A percentile compares a stretch with the other conserved stretches of the same genome.
Conservation (phyloP, 2,329 filamentous ascomycete species). For the Trichoderma sp. region DNA sequence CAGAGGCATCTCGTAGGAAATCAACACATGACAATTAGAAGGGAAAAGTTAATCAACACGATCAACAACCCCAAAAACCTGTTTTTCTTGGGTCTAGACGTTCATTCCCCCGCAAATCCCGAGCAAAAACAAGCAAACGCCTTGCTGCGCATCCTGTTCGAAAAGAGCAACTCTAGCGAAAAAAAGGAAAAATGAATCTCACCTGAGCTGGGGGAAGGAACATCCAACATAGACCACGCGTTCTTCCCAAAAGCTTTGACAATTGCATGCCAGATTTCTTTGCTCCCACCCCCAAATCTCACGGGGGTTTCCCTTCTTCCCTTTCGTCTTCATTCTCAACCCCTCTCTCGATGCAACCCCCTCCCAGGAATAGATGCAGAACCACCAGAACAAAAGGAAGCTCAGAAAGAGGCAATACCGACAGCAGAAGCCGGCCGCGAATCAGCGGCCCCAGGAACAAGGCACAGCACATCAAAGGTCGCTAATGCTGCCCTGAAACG, state of each 20-base stretch:
- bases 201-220: neutral
- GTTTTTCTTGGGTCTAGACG: neutral
- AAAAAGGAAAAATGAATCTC: neutral
- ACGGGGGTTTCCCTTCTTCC: neutral
- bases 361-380: neutral
- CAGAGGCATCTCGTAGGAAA: neutral
- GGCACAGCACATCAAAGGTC: neutral
- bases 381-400: neutral
- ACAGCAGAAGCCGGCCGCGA: neutral
- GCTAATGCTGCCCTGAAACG: conserved; percentile 21
- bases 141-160: neutral
- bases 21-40: neutral
- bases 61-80: neutral
- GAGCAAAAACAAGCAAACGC: neutral
- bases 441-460: neutral
- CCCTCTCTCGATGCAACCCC: neutral
- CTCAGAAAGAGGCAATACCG: neutral
- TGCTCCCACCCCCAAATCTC: neutral
- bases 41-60: neutral
- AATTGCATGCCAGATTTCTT: neutral
- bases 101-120: neutral
- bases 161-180: conserved; percentile 2
- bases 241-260: neutral
- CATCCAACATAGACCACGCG: neutral
- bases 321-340: neutral